Base-by-base conservation (phyloP, 2,329 filamentous ascomycete genomes). In the Sporothrix brasiliensis region DNA sequence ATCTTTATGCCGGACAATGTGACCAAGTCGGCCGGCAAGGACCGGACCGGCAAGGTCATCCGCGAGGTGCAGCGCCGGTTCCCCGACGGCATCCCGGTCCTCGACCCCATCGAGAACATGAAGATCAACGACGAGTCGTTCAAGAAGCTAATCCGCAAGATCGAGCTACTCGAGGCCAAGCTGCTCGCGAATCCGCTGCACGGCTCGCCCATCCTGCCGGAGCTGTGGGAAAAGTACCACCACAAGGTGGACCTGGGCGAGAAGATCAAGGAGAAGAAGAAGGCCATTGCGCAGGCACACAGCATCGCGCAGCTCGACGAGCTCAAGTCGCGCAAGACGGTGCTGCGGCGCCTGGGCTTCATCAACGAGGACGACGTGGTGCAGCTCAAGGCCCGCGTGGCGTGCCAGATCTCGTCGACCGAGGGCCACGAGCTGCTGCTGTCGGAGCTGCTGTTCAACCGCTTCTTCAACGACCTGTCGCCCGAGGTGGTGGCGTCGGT, bases 41-140 rank as follows among this genome's bases (percentile, higher is more conserved):
- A 87, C 1, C 87, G 90, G 19, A 86, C 91, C 65, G 88, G 90
- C 70, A 91, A 91, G 74, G 86, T 85, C 0, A 80, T 98, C 39
- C 86, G 88, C 54, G 94, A 98, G 79, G 90, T 97, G 19, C 87
- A 92, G 80, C 89, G 89, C 74, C 90, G 95, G 34, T 98, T 99
- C 82, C 93, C 94, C 0, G 95, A 99, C 77, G 95, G 95, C 3
- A 83, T 99, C 70, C 91, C 95, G 3, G 85, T 94, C 7, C 82
- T 99, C 21, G 95, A 99, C 76, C 95, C 95, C 0, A 90, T 99
- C 52, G 94, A 98, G 79, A 94, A 97, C 77, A 98, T 99, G 95
- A 87, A 89, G 39, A 98, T 99, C 76, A 90, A 86, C 4, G 95
- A 98, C 76, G 93, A 97, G 1, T 89, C 89, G 0, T 98, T 99